Base-by-base conservation (phyloP, 495 filamentous ascomycete genomes). In the Aspergillus baeticus region DNA sequence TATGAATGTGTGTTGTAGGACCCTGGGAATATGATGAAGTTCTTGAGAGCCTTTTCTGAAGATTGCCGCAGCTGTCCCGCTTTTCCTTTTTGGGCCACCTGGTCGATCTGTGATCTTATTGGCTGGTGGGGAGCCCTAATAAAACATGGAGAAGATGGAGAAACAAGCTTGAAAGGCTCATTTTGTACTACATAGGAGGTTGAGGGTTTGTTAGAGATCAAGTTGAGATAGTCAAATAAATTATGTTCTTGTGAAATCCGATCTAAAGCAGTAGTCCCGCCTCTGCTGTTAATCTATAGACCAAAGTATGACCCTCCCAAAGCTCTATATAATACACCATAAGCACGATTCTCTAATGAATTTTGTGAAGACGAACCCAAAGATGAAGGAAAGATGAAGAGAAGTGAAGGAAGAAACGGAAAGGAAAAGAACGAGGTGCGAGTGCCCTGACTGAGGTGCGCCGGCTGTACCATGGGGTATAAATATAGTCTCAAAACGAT, bases 1-100 rank as follows among this genome's bases (percentile, higher is more conserved):
- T 59, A 57, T 45, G 21, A 31, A 37, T 29, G 26, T n/a, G 42
- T 38, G 41, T 20, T 55, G 29, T 36, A 37, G 42, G 38, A 51
- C 53, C 34, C 43, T 51, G 44, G 45, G 57, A 44, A 60, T 61
- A 67, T 54, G 54, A 62, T 65, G 64, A 71, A 70, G 70, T 69
- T 72, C 69, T 68, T 71, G 68, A 68, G 66, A 68, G 62, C 65
- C 51, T 58, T 53, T 60, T 72, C 67, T 60, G 65, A 69, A 64
- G 65, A 50, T 50, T 68, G 64, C 61, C 60, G 62, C 51, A 63
- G 56, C 59, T 62, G 48, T 46, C 33, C 49, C 45, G 61, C 64
- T 42, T 76, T 76, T 60, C 73, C 73, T 59, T 33, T 70, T 76
- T 73, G 64, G 69, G 71, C 62, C 59, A 63, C 54, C 60, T 62